Base-by-base conservation (phyloP, 345 rosid species). In the Erodium maritimum region DNA sequence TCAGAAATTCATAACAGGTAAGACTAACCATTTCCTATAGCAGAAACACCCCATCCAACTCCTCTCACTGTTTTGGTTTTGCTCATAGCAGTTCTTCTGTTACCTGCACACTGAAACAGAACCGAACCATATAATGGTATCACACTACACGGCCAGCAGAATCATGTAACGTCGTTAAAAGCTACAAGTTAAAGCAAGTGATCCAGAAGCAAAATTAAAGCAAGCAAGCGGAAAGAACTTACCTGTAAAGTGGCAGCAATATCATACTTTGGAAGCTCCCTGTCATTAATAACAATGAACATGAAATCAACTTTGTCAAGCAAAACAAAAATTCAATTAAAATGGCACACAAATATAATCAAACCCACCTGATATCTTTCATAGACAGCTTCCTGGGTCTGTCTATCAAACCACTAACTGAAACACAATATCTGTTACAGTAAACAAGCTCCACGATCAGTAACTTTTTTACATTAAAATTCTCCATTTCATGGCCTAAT, bases 41-140 rank as follows among this genome's bases (percentile, higher is more conserved):
- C 97, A 79, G 96, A 78, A 69, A 87, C 72, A 60, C 78, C 96
- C 99, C 97, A 93, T 64, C 99, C 99, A 72, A 93, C 97, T 5
- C 97, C 99, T 73, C 69, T 87, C 25, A 93, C 99, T 51, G 70
- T 78, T 67, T 64, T 78, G 64, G 76, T 71, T 57, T 87, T 76
- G 80, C 97, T 93, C 99, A 93, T 93, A 61, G 99, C 94, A 46
- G 97, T 93, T 70, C 99, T 85, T 72, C 99, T 77, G 73, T 93
- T 93, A 63, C 97, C 99, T 19, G 99, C 99, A 77, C 99, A 93
- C 99, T 93, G 75, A 19, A 46, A 52, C 46, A 37, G 10, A 37
- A 5, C 46, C 46, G 14, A 37, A 37, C 10, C 6, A 34, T 17
- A 57, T 33, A 21, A 19, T 1, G 2, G 18, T 57, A 18, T 34